A percentile compares a stretch with the other conserved stretches of the same genome.
These are phyloP conservation scores for Volvox reticuliferus DNA, from an alignment of 139 green algal genomes.

Conservation along the genomic window DNA sequence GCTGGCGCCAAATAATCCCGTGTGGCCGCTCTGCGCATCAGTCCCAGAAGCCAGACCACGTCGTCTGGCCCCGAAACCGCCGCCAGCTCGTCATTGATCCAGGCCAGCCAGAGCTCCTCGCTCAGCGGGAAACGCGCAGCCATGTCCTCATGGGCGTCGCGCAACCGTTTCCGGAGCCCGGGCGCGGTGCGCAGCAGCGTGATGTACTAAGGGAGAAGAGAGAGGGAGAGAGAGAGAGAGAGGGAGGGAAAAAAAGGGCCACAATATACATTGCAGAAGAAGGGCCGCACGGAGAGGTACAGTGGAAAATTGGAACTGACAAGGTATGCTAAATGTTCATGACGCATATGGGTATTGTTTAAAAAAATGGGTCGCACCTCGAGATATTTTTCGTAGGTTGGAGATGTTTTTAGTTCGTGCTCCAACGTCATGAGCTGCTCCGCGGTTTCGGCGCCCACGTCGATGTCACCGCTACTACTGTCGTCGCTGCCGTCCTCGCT, in stretches of 20 bases:
- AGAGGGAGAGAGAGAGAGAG: too few species aligned
- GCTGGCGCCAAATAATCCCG: conserved; percentile 85
- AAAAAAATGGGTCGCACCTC: background rate
- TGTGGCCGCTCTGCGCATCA: conserved; percentile 65
- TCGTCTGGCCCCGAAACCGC: background rate
- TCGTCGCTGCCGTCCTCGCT: conserved; percentile 29
- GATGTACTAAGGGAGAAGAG: conserved; percentile 67
- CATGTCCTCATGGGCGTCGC: conserved; percentile 74
- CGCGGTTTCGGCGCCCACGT: conserved; percentile 67
- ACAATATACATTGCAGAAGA: background rate
- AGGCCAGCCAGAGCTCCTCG: conserved; percentile 86
- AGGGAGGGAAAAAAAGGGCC: background rate
- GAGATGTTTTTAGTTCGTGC: conserved; percentile 68
- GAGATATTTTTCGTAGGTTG: conserved; percentile 51
- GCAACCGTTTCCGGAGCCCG: conserved; percentile 65
- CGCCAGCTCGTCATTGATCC: conserved; percentile 83
- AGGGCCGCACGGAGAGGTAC: background rate
- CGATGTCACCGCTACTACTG: conserved; percentile 37
- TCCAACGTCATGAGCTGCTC: conserved; percentile 75
- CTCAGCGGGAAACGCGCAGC: conserved; percentile 79
- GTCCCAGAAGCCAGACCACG: conserved; percentile 49
- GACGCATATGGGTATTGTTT: too few species aligned
- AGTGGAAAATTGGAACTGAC: background rate
- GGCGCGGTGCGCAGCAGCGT: conserved; percentile 69
- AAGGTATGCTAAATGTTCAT: background rate